Evolutionary conservation across 2,329 filamentous ascomycete species (phyloP).

Genomic region (Diplodia intermedia): DNA sequence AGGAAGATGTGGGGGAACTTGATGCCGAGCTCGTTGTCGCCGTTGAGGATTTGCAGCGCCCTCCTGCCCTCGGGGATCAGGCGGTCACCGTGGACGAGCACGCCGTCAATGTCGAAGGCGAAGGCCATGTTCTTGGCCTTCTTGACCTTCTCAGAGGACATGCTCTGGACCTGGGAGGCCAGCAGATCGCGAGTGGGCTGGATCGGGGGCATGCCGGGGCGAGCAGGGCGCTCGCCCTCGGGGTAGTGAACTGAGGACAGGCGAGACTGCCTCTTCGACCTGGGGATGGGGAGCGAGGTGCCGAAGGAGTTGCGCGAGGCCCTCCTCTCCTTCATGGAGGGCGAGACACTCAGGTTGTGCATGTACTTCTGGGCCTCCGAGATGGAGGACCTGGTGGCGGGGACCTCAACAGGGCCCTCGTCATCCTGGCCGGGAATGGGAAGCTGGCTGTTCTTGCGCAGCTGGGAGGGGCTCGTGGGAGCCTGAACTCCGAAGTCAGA

Average conservation of each 20-base stretch:
- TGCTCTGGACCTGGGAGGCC: slow-evolving; percentile 72
- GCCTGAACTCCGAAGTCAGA: slow-evolving; percentile 58
- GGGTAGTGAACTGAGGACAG: slow-evolving; percentile 67
- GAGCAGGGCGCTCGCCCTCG: slow-evolving; percentile 52
- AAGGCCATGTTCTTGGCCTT: slow-evolving; percentile 82
- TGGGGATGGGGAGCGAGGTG: slow-evolving; percentile 73
- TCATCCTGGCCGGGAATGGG: slow-evolving; percentile 55
- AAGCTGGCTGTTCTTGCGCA: slow-evolving; percentile 42
- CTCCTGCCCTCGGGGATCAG: slow-evolving; percentile 72
- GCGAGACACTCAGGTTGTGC: slow-evolving; percentile 73
- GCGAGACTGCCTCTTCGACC: slow-evolving; percentile 71
- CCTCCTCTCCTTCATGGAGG: slow-evolving; percentile 71
- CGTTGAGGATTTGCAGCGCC: slow-evolving; percentile 74
- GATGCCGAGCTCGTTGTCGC: slow-evolving; percentile 78
- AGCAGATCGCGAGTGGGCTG: slow-evolving; percentile 71
- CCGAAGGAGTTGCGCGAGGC: slow-evolving; percentile 79
- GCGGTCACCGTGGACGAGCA: slow-evolving; percentile 75
- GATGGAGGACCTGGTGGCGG: slow-evolving; percentile 71
- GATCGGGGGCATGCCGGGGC: slow-evolving; percentile 65
- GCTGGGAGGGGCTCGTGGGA: slow-evolving; percentile 40
- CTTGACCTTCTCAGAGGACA: slow-evolving; percentile 69
- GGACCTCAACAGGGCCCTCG: slow-evolving; percentile 64
- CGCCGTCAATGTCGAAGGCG: slow-evolving; percentile 79
- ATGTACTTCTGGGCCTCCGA: slow-evolving; percentile 73
- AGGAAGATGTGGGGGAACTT: slow-evolving; percentile 78